Evolutionary conservation across 192 early-diverging fungal species (phyloP).

Genomic region (Backusella morwellensis): DNA sequence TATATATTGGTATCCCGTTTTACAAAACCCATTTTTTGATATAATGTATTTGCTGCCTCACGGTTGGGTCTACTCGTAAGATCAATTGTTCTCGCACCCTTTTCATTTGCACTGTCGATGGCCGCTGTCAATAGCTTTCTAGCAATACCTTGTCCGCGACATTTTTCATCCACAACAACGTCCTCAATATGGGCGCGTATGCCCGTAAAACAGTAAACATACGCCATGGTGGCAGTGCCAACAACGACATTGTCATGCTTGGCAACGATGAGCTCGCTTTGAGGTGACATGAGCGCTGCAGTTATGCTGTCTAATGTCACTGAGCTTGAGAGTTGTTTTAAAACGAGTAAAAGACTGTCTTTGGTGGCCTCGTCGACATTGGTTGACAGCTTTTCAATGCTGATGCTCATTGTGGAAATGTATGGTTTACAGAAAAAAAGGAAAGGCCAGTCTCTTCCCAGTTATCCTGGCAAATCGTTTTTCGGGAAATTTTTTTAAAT

Average conservation of each 20-base stretch:
- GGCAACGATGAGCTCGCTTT: not conserved
- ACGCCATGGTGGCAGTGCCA: slow-evolving; percentile 39
- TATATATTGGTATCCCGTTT: slow-evolving; percentile 44
- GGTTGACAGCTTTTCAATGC: not conserved
- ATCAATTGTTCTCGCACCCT: slow-evolving; percentile 32
- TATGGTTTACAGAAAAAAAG: not conserved
- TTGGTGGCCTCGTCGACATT: not conserved
- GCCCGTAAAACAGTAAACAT: slow-evolving; percentile 34
- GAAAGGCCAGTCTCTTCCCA: not conserved
- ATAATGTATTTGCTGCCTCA: slow-evolving; percentile 40
- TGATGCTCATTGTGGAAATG: not conserved
- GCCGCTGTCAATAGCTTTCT: slow-evolving; percentile 30
- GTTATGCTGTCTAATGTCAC: not conserved
- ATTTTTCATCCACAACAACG: slow-evolving; percentile 33
- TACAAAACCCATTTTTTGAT: slow-evolving; percentile 46
- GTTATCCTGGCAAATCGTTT: not conserved
- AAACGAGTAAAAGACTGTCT: not conserved
- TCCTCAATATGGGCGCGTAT: slow-evolving; percentile 52
- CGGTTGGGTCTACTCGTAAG: slow-evolving; percentile 49
- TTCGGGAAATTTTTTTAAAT: not conserved
- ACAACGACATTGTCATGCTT: slow-evolving; percentile 16
- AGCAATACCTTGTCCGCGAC: slow-evolving; percentile 39
- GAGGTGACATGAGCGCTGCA: not conserved
- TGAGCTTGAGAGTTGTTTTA: not conserved
- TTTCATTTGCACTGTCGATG: slow-evolving; percentile 11